Evolutionary conservation across 352 stramenopile genomes (phyloP), one percentile per base, ranked within the genome.

Genomic region (Phytophthora boehmeriae): DNA sequence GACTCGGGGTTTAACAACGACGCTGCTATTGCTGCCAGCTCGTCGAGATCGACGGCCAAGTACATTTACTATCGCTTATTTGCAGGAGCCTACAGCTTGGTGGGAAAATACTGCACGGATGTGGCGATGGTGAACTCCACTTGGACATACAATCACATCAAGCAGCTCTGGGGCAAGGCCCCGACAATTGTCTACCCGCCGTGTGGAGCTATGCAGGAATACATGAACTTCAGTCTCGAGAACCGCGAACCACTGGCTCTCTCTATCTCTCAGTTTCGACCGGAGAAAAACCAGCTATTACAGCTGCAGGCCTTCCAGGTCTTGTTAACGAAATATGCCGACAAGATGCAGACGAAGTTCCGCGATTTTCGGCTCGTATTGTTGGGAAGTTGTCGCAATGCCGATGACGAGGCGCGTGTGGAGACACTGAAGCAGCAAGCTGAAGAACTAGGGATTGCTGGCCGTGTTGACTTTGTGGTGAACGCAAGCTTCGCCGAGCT

Each of bases 221-320:
- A 98, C 43, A 69, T 87, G 68, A 49, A 74, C 13, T 83, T 97
- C 25, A 59, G 66, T 42, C 39, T 96, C 14, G 62, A 68, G 16
- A 27, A 52, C 13, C 82, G 96, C 45, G 69, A 94, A 57, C 77
- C 78, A 10, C 70, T 93, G 13, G 90, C 98, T 32, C 65, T 99
- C 2, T 99, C 92, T 0, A 94, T 99, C 49, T 96, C 93, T 39
- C 98, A 99, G 69, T 99, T 99, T 71, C 84, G 98, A 52, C 98
- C 98, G 0, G 98, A 99, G 75, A 99, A 99, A 79, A 96, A 99
- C 75, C 97, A 99, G 54, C 46, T 76, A 2, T 63, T 99, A 17
- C 98, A 99, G 76, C 78, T 99, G 14, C 59, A 90, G 58, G 82
- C 96, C 1, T 82, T 99, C 34, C 67, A 90, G 8, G 61, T 88